These are phyloP conservation scores for Acacia concinna DNA, from an alignment of 331 rosid genomes.

Conservation along the genomic window DNA sequence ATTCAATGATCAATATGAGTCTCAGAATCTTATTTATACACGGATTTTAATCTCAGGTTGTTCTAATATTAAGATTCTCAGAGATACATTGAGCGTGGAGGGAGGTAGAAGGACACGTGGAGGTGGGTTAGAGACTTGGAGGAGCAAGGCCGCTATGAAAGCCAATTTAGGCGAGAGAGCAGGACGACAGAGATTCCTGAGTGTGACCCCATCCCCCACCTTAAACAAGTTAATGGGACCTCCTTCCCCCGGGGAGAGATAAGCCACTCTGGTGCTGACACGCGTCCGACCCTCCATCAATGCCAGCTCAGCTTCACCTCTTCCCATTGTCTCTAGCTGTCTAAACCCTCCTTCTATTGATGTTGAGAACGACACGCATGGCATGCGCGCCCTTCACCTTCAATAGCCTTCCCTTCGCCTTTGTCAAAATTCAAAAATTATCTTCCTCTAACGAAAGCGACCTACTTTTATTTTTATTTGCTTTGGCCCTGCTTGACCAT, in stretches of 20 bases:
- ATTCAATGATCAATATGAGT: too few relatives aligned
- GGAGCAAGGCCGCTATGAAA: not conserved
- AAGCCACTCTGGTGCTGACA: conserved; percentile 25
- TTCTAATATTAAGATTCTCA: not conserved
- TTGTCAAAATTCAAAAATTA: not conserved
- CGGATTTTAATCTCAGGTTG: not conserved
- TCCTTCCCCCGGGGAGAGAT: conserved; percentile 5
- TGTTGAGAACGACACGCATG: not conserved
- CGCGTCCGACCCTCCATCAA: not conserved
- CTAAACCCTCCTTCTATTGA: not conserved
- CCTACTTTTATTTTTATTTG: not conserved
- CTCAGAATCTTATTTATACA: too few relatives aligned
- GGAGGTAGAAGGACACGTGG: conserved; percentile 19
- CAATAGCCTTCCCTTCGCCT: not conserved
- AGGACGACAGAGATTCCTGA: conserved; percentile 60
- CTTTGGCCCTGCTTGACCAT: not conserved
- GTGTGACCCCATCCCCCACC: conserved; percentile 31
- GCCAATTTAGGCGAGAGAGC: not conserved
- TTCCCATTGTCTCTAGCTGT: conserved; percentile 39
- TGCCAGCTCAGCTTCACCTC: conserved; percentile 26
- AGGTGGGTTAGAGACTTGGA: not conserved
- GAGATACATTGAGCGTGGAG: conserved; percentile 21
- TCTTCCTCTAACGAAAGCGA: conserved; percentile 18
- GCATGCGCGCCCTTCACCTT: not conserved
- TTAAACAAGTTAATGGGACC: conserved; percentile 24